A percentile compares a stretch with the other conserved stretches of the same genome.
These are phyloP conservation scores for Aspergillus sp. DNA, from an alignment of 2,329 filamentous ascomycete species.

Conservation along the genomic window DNA sequence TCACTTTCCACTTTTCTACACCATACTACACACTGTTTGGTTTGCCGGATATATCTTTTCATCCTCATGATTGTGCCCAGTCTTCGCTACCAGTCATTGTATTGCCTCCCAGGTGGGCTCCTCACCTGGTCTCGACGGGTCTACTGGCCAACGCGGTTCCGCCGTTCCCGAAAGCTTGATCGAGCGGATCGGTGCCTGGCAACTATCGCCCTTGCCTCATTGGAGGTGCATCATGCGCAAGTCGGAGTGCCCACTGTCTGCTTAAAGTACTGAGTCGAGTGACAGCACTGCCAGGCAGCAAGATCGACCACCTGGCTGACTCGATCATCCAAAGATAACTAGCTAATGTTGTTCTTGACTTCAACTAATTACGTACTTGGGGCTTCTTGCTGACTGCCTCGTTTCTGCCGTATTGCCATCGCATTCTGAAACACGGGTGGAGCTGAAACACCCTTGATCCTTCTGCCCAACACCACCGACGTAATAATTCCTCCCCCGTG, in stretches of 20 bases:
- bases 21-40: too few relatives aligned
- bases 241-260: neutral
- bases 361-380: neutral
- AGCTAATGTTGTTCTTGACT: neutral
- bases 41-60: neutral
- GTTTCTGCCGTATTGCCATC: neutral
- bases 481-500: neutral
- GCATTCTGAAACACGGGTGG: neutral
- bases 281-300: neutral
- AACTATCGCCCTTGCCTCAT: neutral
- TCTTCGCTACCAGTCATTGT: neutral
- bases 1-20: too few relatives aligned
- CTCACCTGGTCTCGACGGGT: neutral
- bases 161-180: slow-evolving; percentile 11
- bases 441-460: slow-evolving; percentile 1
- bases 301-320: neutral
- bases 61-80: neutral
- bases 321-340: neutral
- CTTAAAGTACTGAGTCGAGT: neutral
- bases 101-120: neutral
- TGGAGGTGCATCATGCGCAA: neutral
- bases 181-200: neutral
- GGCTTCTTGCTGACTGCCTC: too few relatives aligned
- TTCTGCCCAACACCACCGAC: neutral
- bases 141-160: neutral